These are phyloP conservation scores for Aspergillus awamori DNA, from an alignment of 2,329 filamentous ascomycete species.

Conservation along the genomic window DNA sequence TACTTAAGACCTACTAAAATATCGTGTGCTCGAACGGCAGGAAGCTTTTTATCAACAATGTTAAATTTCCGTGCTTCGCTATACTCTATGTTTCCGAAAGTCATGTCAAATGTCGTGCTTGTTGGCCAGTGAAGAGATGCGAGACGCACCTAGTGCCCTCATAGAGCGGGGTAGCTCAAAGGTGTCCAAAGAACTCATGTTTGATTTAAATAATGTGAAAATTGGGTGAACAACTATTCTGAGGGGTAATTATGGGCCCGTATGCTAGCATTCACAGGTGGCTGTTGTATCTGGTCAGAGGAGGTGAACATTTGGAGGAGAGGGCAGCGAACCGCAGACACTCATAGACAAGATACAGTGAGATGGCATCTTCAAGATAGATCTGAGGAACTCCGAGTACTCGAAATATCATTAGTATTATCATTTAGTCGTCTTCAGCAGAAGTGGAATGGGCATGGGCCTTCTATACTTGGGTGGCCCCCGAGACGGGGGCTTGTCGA, in stretches of 20 bases:
- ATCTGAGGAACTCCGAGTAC: accelerated
- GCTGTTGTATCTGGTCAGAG: too few relatives aligned
- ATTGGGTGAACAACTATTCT: not conserved
- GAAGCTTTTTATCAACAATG: slow-evolving; percentile 65
- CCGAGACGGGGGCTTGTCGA: too few relatives aligned
- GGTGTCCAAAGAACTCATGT: not conserved
- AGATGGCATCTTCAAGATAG: too few relatives aligned
- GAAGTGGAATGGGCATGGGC: too few relatives aligned
- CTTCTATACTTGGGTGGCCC: too few relatives aligned
- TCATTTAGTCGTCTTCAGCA: too few relatives aligned
- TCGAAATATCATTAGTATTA: too few relatives aligned
- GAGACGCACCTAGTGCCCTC: not conserved
- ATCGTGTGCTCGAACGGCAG: slow-evolving; percentile 62
- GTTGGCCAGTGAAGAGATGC: too few relatives aligned
- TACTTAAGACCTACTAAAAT: slow-evolving; percentile 49
- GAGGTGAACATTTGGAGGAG: too few relatives aligned
- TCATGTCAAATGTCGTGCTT: not conserved
- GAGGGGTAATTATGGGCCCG: not conserved
- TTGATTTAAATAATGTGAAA: not conserved
- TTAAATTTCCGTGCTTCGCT: slow-evolving; percentile 64
- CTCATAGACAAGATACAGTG: too few relatives aligned
- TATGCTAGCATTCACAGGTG: too few relatives aligned
- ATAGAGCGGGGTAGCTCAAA: not conserved
- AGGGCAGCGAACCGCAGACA: too few relatives aligned
- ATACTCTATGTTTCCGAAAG: slow-evolving; percentile 41